These are phyloP conservation scores for Entamoeba dispar DNA, from an alignment of 208 protist species.

Conservation along the genomic window DNA sequence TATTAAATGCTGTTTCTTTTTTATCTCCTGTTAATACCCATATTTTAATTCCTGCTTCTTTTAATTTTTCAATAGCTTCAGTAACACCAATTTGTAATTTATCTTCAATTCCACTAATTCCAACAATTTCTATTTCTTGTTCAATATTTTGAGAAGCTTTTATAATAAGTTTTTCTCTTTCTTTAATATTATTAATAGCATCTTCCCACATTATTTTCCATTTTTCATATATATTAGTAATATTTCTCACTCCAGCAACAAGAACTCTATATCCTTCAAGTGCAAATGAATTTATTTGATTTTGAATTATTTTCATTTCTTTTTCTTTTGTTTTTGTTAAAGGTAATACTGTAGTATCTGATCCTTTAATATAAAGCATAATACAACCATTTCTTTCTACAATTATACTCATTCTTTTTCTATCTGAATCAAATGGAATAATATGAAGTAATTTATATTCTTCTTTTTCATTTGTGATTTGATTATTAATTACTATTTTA, in stretches of 20 bases:
- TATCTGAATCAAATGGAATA: constrained; percentile 89
- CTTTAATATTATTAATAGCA: not conserved
- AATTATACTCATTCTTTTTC: constrained; percentile 90
- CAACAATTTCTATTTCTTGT: constrained; percentile 49
- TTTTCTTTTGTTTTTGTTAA: constrained; percentile 49
- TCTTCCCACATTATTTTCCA: not conserved
- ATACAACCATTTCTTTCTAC: constrained; percentile 48
- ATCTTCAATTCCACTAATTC: constrained; percentile 85
- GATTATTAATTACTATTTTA: constrained; percentile 22
- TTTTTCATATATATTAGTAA: not conserved
- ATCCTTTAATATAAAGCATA: constrained; percentile 80
- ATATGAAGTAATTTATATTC: constrained; percentile 67
- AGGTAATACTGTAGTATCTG: constrained; percentile 60
- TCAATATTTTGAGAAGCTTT: not conserved
- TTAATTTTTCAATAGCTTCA: constrained; percentile 65
- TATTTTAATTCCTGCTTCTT: constrained; percentile 79
- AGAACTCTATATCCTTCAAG: constrained; percentile 71
- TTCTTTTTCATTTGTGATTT: not conserved
- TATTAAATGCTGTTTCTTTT: constrained; percentile 36
- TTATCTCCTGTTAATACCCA: constrained; percentile 97
- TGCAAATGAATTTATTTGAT: constrained; percentile 76
- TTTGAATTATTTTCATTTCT: constrained; percentile 55
- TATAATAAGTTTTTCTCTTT: not conserved
- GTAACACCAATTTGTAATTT: constrained; percentile 70
- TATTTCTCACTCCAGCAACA: constrained; percentile 42